Evolutionary conservation across 495 filamentous ascomycete species (phyloP).

Genomic region (Trypethelium eluteriae): DNA sequence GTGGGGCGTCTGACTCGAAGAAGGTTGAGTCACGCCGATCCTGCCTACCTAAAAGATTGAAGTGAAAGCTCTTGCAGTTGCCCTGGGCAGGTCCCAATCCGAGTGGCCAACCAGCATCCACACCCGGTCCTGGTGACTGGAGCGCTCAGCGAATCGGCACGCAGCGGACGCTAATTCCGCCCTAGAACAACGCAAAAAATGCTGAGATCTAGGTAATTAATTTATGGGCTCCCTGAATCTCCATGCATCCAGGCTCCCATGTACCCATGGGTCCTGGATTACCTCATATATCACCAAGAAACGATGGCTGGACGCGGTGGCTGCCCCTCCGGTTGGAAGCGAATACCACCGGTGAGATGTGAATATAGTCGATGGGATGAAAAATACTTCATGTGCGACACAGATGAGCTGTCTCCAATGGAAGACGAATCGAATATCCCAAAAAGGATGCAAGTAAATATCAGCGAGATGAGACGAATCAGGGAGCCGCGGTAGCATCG

Average conservation of each 20-base stretch:
- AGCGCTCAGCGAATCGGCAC: neutral
- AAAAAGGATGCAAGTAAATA: too few species aligned
- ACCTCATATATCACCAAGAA: neutral
- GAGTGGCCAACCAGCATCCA: neutral
- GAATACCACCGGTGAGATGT: too few species aligned
- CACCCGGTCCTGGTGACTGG: neutral
- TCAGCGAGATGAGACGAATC: too few species aligned
- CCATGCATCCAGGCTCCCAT: too few species aligned
- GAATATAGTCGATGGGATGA: too few species aligned
- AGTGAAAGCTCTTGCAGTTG: neutral
- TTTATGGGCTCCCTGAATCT: too few species aligned
- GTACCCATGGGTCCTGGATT: neutral
- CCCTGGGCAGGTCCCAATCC: neutral
- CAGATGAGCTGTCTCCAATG: too few species aligned
- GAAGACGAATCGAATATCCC: neutral
- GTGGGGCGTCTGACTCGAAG: neutral
- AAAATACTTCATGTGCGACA: too few species aligned
- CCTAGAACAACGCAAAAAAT: neutral
- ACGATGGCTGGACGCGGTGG: neutral
- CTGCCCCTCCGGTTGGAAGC: too few species aligned
- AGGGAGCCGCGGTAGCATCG: too few species aligned
- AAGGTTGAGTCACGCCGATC: conserved; percentile 5
- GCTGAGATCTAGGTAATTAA: neutral
- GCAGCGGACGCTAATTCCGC: neutral
- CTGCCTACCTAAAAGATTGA: neutral